A percentile compares a stretch with the other conserved stretches of the same genome.
Evolutionary conservation across 345 rosid species (phyloP).

Genomic region (Moricandia moricandioides): DNA sequence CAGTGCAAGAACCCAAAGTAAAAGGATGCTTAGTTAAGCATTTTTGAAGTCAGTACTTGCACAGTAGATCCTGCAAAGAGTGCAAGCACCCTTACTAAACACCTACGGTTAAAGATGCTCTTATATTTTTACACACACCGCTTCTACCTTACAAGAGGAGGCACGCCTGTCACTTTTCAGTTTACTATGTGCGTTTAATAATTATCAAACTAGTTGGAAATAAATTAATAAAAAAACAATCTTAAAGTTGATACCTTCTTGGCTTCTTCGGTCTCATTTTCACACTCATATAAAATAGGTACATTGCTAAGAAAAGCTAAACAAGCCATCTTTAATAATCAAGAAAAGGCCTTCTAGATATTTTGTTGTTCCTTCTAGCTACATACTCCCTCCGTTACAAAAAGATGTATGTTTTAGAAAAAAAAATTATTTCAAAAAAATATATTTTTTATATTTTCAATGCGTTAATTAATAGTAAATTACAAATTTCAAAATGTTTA

Average conservation of each 20-base stretch:
- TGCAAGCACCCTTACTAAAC: no score
- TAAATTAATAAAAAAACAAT: neutral
- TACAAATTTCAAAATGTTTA: no score
- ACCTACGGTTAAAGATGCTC: no score
- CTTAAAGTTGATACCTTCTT: conserved; percentile 25
- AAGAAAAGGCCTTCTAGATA: conserved; percentile 21
- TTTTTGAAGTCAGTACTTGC: no score
- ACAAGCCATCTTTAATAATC: conserved; percentile 5
- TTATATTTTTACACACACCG: conserved; percentile 18
- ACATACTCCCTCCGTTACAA: no score
- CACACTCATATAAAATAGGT: conserved; percentile 24
- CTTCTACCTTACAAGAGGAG: conserved; percentile 8
- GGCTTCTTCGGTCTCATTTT: conserved; percentile 24
- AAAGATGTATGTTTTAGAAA: no score
- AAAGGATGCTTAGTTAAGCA: no score
- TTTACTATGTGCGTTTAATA: neutral
- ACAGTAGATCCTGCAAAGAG: no score
- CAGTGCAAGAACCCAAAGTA: no score
- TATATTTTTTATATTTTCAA: no score
- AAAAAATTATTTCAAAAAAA: no score
- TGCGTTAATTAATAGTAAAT: no score
- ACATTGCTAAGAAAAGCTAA: neutral
- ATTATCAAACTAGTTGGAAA: neutral
- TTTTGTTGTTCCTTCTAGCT: neutral
- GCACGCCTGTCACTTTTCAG: neutral